phyloP scores from a whole-genome alignment of 2,329 filamentous ascomycete genomes.

The Coniochaeta sp. region DNA sequence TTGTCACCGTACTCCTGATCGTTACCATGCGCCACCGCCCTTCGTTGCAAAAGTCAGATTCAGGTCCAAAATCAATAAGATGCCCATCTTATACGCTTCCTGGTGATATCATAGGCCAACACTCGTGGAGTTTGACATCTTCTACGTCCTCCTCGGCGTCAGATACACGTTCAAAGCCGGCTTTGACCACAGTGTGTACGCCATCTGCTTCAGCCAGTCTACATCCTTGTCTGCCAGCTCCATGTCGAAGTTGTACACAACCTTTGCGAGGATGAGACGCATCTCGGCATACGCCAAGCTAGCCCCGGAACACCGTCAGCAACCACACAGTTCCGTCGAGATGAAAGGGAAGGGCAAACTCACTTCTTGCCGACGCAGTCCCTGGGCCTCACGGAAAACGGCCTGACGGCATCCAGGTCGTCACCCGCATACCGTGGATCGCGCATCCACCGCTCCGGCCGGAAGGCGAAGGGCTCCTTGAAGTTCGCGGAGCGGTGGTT shows the following conservation, averaged over 20 bases:
- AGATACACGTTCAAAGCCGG: conserved; percentile 19
- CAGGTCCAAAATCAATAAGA: no score
- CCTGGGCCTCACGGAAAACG: conserved; percentile 4
- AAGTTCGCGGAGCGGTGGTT: conserved; percentile 19
- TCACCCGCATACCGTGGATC: conserved; percentile 3
- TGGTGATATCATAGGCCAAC: no score
- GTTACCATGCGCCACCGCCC: background rate
- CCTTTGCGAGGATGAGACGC: conserved; percentile 23
- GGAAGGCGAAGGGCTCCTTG: conserved; percentile 15
- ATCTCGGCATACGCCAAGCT: conserved; percentile 29
- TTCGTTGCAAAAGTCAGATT: no score
- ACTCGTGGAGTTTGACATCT: background rate
- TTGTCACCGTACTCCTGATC: no score
- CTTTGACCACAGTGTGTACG: conserved; percentile 23
- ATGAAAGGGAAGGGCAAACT: background rate
- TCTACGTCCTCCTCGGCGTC: conserved; percentile 9
- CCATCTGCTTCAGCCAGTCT: conserved; percentile 21
- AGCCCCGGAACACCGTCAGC: background rate
- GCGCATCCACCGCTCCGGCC: conserved; percentile 23
- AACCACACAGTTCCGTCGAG: background rate
- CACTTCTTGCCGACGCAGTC: conserved; percentile 7
- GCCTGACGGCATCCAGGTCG: conserved; percentile 4
- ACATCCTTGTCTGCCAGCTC: conserved; percentile 14
- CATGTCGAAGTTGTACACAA: conserved; percentile 28
- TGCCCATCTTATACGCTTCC: no score